These are phyloP conservation scores for Neurospora sp. DNA, from an alignment of 495 filamentous ascomycete genomes.

Conservation along the genomic window DNA sequence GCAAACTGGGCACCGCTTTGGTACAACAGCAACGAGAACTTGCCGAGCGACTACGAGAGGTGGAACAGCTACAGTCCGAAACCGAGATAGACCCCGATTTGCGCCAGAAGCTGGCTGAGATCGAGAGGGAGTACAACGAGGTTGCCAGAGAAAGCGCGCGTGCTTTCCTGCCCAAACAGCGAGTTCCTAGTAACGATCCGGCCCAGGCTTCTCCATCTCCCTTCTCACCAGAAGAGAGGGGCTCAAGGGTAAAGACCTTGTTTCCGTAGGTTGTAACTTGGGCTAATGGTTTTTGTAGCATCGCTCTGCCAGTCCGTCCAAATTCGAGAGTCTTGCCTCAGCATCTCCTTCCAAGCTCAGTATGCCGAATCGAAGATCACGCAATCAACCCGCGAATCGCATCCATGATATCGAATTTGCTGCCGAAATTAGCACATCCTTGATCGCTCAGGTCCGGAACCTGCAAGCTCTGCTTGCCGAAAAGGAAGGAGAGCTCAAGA, in stretches of 20 bases:
- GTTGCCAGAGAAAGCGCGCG: conserved; percentile 83
- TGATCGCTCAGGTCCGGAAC: conserved; percentile 81
- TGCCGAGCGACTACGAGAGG: conserved; percentile 68
- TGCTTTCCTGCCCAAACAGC: conserved; percentile 78
- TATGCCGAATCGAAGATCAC: conserved; percentile 71
- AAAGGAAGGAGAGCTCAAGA: conserved; percentile 76
- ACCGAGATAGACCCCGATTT: conserved; percentile 78
- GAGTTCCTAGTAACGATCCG: conserved; percentile 56
- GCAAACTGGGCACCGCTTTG: conserved; percentile 73
- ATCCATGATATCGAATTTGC: conserved; percentile 94
- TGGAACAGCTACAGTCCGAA: conserved; percentile 69
- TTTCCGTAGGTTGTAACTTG: background rate
- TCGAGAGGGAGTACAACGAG: conserved; percentile 93
- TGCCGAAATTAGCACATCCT: conserved; percentile 84
- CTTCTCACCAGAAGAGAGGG: conserved; percentile 40
- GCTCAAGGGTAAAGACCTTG: conserved; percentile 37
- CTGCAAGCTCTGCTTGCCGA: conserved; percentile 74
- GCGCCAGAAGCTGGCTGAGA: conserved; percentile 68
- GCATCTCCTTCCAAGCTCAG: conserved; percentile 83
- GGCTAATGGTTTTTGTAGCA: conserved; percentile 25
- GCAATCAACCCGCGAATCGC: conserved; percentile 78
- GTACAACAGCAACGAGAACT: conserved; percentile 77
- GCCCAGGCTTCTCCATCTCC: conserved; percentile 50
- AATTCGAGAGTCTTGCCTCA: conserved; percentile 76
- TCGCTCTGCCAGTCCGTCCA: conserved; percentile 64